Base-by-base conservation (phyloP, 352 stramenopile species). In the Phytophthora podocarpi region DNA sequence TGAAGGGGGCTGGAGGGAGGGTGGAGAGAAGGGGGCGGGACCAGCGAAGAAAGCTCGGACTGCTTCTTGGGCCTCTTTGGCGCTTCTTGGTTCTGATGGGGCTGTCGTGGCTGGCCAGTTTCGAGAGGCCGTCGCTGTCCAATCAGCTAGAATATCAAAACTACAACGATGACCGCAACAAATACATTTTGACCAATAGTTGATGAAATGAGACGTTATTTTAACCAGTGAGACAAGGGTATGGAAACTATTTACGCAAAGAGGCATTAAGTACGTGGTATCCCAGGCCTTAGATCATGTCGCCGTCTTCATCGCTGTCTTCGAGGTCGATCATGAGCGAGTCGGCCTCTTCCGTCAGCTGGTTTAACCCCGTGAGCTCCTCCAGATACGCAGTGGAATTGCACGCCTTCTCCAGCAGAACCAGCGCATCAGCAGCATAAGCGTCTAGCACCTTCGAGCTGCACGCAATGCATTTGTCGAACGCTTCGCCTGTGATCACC, bases 381-480 rank as follows among this genome's bases (percentile, higher is more conserved):
- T 95, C 84, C 24, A 95, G 56, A 55, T 86, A 93, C n/a, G 67
- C 51, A 3, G 69, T 82, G 3, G 77, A 86, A 65, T 91, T 89
- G 56, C 83, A 95, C 11, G 80, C 84, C 11, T 80, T 78, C 51
- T 80, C 48, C 43, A 95, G 50, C 24, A 95, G 52, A 31, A 45
- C 64, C 5, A 90, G 74, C 0, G 74, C 42, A 32, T 83, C 62
- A 5, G 26, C 30, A 13, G 64, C 42, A 64, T 98, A 99, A 10
- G 83, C 89, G 9, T 91, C 76, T 12, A 99, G 46, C 1, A 99
- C 91, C 6, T 76, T 65, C 7, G 76, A 48, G 31, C 93, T 97
- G 71, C 97, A 99, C 18, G 91, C 97, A 31, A 98, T 99, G 66
- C 98, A 99, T 53, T 94, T 91, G 56, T 90, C 76, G 63, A 99